A percentile compares a stretch with the other conserved stretches of the same genome.
phyloP scores from a whole-genome alignment of 768 basidiomycete genomes.

The Favolaschia claudopus region DNA sequence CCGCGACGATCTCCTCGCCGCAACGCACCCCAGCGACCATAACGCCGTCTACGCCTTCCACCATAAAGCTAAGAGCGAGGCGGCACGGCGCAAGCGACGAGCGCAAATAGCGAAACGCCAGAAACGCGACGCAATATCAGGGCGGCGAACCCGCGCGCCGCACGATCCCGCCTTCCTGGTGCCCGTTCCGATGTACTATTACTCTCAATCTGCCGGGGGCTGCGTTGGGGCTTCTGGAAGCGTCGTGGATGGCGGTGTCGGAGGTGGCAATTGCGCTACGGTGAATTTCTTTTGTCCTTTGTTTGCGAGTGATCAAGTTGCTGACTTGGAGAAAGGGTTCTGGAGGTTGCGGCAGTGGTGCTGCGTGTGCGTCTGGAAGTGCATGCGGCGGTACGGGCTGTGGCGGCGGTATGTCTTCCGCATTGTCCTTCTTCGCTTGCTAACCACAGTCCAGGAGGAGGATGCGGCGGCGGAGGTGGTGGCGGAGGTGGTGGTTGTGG shows the following conservation, averaged over 20 bases:
- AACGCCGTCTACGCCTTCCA: conserved; percentile 50
- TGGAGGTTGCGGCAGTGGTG: conserved; percentile 26
- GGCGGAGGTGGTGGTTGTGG: conserved; percentile 25
- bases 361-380: conserved; percentile 28
- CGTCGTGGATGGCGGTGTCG: conserved; percentile 31
- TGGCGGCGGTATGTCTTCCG: conserved; percentile 18
- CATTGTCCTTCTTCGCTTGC: no score
- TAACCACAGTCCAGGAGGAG: no score
- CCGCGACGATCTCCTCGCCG: conserved; percentile 47
- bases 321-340: conserved; percentile 16
- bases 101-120: conserved; percentile 35
- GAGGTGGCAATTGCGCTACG: conserved; percentile 35
- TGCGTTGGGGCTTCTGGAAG: conserved; percentile 30
- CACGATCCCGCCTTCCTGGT: conserved; percentile 46
- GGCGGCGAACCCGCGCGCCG: conserved; percentile 26
- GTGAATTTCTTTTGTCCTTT: conserved; percentile 14
- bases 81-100: conserved; percentile 29
- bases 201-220: conserved; percentile 13
- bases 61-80: conserved; percentile 30
- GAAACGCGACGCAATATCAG: conserved; percentile 34
- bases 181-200: conserved; percentile 46
- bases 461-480: conserved; percentile 25
- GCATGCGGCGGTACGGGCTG: not conserved
- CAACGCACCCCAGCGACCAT: conserved; percentile 66
- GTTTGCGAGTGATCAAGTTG: not conserved